phyloP scores from a whole-genome alignment of 495 filamentous ascomycete genomes.

The Corynascus novoguineensis region DNA sequence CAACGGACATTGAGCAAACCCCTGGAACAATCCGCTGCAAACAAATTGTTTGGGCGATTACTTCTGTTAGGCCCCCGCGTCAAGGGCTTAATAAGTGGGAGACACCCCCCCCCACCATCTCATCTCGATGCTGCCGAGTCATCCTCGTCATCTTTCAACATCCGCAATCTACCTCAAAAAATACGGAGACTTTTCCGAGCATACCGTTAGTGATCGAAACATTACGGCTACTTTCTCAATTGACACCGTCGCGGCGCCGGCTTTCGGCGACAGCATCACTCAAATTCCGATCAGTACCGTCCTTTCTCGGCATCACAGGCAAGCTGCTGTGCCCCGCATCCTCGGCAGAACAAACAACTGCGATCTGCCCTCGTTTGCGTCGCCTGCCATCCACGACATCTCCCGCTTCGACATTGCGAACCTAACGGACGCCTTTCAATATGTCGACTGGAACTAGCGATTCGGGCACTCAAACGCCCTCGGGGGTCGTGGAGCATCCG shows the following conservation, averaged over 20 bases:
- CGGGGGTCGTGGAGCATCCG: background rate
- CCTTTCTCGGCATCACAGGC: background rate
- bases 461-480: constrained; percentile 10
- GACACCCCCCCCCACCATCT: background rate
- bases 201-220: background rate
- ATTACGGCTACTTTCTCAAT: background rate
- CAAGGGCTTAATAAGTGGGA: constrained; percentile 11
- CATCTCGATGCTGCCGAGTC: constrained; percentile 1
- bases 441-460: constrained; percentile 5
- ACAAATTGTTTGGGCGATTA: background rate
- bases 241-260: background rate
- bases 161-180: background rate
- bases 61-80: background rate
- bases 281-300: background rate
- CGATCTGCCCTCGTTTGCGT: constrained; percentile 3
- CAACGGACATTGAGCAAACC: constrained; percentile 1
- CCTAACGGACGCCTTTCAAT: background rate
- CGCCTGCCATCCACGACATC: background rate
- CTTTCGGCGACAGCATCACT: constrained; percentile 1
- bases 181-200: background rate
- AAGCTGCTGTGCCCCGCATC: constrained; percentile 3
- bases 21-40: background rate
- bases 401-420: background rate
- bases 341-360: background rate
- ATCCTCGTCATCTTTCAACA: constrained; percentile 3